Percentiles rank a stretch among this genome's conserved stretches.
These are phyloP conservation scores for Tubosaeta sp. DNA, from an alignment of 768 basidiomycete genomes.

Conservation along the genomic window DNA sequence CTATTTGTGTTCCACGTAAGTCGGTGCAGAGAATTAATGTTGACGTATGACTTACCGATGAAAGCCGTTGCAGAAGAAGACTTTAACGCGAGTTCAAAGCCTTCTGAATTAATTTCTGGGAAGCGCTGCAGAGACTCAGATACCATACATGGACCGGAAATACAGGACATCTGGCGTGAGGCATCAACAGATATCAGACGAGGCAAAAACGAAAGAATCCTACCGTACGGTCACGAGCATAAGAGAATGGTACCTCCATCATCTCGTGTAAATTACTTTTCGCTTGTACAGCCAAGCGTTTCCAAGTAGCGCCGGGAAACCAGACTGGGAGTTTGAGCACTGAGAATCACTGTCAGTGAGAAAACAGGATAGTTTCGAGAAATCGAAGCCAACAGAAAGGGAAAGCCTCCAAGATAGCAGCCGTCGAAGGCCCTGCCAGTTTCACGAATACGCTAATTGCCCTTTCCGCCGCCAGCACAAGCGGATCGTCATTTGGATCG, in stretches of 20 bases:
- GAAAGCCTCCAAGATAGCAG: conserved; percentile 28
- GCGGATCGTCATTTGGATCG: conserved; percentile 22
- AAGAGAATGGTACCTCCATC: conserved; percentile 27
- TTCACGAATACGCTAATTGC: conserved; percentile 26
- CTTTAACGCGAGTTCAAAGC: conserved; percentile 28
- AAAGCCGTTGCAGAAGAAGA: conserved; percentile 30
- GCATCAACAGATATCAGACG: not conserved
- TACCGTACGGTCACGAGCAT: conserved; percentile 26
- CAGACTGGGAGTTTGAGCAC: conserved; percentile 30
- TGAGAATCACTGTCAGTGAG: conserved; percentile 16
- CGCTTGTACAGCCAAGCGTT: conserved; percentile 27
- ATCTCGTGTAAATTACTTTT: conserved; percentile 27
- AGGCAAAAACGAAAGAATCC: not conserved
- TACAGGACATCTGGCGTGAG: conserved; percentile 13
- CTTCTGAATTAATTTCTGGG: conserved; percentile 11
- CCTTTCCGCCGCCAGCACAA: conserved; percentile 27
- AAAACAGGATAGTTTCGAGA: not conserved
- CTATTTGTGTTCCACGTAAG: conserved; percentile 12
- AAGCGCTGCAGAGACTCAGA: conserved; percentile 27
- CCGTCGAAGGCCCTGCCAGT: conserved; percentile 22
- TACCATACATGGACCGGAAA: conserved; percentile 27
- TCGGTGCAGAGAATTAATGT: not conserved
- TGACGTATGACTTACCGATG: conserved; percentile 20
- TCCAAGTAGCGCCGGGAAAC: conserved; percentile 35
- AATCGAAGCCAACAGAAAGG: conserved; percentile 27